Percentiles rank a stretch among this genome's conserved stretches.
Conservation (phyloP, 805 yeast genomes). For the Allodekkera sacchari region DNA sequence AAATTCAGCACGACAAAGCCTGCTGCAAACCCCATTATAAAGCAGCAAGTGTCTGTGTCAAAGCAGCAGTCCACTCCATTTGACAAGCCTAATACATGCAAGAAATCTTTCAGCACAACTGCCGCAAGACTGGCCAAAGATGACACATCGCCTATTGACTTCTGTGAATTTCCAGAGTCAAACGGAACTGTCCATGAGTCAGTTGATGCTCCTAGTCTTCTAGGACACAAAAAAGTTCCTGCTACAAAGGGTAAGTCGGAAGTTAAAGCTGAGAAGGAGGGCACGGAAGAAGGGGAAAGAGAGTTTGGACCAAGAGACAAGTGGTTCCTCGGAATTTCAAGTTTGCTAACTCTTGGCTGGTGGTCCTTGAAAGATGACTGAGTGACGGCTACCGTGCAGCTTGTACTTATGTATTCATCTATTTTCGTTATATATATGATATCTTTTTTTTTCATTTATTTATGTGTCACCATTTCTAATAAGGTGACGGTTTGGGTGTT, state of each 20-base stretch:
- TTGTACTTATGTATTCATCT: neutral
- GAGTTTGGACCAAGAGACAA: slow-evolving; percentile 10
- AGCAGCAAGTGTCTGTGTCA: too few relatives aligned
- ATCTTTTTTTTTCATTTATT: neutral
- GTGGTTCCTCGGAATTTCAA: slow-evolving; percentile 20
- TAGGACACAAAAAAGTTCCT: slow-evolving; percentile 2
- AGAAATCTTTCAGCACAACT: slow-evolving; percentile 17
- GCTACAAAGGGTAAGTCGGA: slow-evolving; percentile 2
- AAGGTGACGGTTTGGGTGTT: neutral
- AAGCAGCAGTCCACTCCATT: too few relatives aligned
- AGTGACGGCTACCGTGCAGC: neutral
- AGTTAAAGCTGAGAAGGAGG: slow-evolving; percentile 3
- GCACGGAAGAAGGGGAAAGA: slow-evolving; percentile 2
- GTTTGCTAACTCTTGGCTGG: slow-evolving; percentile 23
- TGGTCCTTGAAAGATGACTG: slow-evolving; percentile 21
- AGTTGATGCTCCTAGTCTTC: neutral
- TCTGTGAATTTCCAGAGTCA: slow-evolving; percentile 36
- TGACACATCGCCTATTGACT: slow-evolving; percentile 51
- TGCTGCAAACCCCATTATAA: too few relatives aligned
- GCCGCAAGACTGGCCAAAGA: slow-evolving; percentile 35
- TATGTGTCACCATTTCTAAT: neutral
- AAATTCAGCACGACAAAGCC: too few relatives aligned
- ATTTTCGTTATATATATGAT: neutral
- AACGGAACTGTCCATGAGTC: neutral
- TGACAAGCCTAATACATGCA: too few relatives aligned